A percentile compares a stretch with the other conserved stretches of the same genome.
These are phyloP conservation scores for Ceratocystis destructans DNA, from an alignment of 2,329 filamentous ascomycete genomes.

Conservation along the genomic window DNA sequence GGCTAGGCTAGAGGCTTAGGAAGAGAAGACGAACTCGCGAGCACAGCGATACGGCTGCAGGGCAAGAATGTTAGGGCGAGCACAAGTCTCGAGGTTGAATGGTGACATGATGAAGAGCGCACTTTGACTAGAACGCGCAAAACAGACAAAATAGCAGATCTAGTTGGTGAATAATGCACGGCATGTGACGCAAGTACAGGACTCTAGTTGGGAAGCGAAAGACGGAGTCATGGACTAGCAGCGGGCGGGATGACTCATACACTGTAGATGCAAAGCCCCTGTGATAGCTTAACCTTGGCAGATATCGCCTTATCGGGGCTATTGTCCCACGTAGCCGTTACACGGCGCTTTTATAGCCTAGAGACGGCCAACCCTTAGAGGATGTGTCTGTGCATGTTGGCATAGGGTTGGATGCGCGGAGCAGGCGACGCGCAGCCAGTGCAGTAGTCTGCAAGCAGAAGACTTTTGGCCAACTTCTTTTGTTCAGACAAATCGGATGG, in stretches of 20 bases:
- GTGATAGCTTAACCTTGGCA: not conserved
- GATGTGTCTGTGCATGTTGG: too few species aligned
- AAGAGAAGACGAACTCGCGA: conserved; percentile 49
- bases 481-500: too few species aligned
- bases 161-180: not conserved
- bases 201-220: not conserved
- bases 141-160: not conserved
- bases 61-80: conserved; percentile 61
- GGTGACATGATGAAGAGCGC: conserved; percentile 35
- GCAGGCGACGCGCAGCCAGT: too few species aligned
- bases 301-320: not conserved
- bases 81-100: conserved; percentile 62
- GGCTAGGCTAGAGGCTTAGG: conserved; percentile 6
- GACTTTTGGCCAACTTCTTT: too few species aligned
- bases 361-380: not conserved
- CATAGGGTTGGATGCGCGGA: too few species aligned
- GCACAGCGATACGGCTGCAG: conserved; percentile 70
- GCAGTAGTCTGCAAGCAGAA: too few species aligned
- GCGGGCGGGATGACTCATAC: conserved; percentile 15
- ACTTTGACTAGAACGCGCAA: not conserved
- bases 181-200: not conserved
- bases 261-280: conserved; percentile 10
- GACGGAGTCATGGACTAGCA: conserved; percentile 1
- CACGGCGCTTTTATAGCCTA: not conserved
- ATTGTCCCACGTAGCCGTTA: not conserved